These are phyloP conservation scores for Colletotrichum cereale DNA, from an alignment of 2,329 filamentous ascomycete species.

Conservation along the genomic window DNA sequence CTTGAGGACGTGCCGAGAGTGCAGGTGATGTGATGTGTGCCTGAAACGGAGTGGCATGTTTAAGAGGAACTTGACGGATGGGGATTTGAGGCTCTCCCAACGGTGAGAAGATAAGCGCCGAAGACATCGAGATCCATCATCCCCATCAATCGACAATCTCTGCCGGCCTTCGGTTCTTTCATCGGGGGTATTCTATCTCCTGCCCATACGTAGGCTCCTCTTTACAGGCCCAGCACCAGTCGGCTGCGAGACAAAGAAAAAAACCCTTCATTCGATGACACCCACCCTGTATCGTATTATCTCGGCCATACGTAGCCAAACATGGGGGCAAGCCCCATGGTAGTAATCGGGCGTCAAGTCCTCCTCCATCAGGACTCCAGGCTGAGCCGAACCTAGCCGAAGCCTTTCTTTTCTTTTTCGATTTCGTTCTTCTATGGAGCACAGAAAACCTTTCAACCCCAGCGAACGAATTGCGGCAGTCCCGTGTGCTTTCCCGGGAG, in stretches of 20 bases:
- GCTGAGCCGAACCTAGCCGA: constrained; percentile 6
- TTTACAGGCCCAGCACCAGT: not conserved
- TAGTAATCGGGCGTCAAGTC: not conserved
- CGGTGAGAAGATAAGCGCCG: not conserved
- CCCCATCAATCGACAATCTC: not conserved
- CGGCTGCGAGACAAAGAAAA: not conserved
- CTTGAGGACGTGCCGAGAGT: not conserved
- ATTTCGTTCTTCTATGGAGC: not conserved
- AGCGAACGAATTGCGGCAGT: not conserved
- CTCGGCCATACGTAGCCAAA: not conserved
- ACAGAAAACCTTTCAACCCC: not conserved
- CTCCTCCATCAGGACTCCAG: not conserved
- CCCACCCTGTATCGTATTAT: not conserved
- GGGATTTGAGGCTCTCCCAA: not conserved
- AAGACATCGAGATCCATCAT: not conserved
- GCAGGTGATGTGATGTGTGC: not conserved
- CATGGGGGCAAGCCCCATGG: not conserved
- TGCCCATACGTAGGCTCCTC: not conserved
- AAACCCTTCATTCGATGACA: not conserved
- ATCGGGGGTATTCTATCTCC: not conserved
- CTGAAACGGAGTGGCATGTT: not conserved
- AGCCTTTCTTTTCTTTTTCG: not conserved
- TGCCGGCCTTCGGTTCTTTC: not conserved
- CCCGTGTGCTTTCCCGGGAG: not conserved
- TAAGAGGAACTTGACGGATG: not conserved